Evolutionary conservation across 768 basidiomycete species (phyloP), one percentile per base, ranked within the genome.

Genomic region (Trametes elegans): DNA sequence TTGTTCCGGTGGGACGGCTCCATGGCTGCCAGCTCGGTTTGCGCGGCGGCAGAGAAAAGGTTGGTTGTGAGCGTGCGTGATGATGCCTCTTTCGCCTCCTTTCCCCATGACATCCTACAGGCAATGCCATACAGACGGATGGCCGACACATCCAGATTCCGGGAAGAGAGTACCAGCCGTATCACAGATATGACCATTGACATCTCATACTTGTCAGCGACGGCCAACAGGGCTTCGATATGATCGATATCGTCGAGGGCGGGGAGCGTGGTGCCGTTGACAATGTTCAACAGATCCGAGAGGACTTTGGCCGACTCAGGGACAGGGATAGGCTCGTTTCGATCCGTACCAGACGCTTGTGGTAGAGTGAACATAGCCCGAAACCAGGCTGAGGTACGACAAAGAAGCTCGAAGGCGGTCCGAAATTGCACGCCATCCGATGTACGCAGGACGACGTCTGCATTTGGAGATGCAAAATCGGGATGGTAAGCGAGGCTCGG

Each of bases 61-160:
- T 75, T 67, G 13, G 77, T 58, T 14, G 61, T 60, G 19, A 82
- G 63, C 8, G 80, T 78, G 34, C 70, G 62, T 18, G 70, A 67
- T 3, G 78, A 72, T 3, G 79, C 77, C 10, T 73, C 51, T 55
- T 68, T 68, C 6, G 74, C 72, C 62, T 79, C 79, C 38, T 75
- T 71, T 39, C 68, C 68, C 77, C 79, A 80, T 7, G 71, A 74
- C 49, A 71, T 74, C 28, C 71, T 71, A 18, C 73, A 72, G 7
- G 77, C 71, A 38, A 82, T 67, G 2, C 70, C 76, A 52, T 80
- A 81, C 9, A 80, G 67, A 18, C 77, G 74, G n/a, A 81, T 59
- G 2, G 80, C 78, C 11, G 46, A 39, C 19, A 28, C 40, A 13
- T 47, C 24, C 24, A 39, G 21, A 16, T 27, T 4, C 8, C 34